Evolutionary conservation across 2,329 filamentous ascomycete genomes (phyloP).

Genomic region (Xylaria sp.): DNA sequence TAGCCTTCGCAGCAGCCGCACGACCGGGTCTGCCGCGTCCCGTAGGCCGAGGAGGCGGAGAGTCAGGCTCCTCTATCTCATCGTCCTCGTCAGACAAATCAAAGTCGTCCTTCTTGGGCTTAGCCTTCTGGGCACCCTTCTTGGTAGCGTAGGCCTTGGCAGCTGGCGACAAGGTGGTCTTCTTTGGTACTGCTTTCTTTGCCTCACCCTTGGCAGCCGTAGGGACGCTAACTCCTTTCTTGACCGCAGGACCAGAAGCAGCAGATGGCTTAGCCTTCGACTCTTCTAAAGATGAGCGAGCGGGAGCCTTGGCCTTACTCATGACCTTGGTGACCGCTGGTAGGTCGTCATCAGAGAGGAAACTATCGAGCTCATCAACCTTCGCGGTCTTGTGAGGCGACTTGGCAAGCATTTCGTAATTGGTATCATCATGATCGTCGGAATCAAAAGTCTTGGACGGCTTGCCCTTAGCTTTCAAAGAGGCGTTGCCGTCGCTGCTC

Average conservation of each 20-base stretch:
- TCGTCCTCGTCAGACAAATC: slow-evolving; percentile 5
- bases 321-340: background rate
- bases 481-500: slow-evolving; percentile 5
- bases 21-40: slow-evolving; percentile 3
- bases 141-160: slow-evolving; percentile 8
- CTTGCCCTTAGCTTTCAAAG: background rate
- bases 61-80: slow-evolving; percentile 3
- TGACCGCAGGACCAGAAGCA: background rate
- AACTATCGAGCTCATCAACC: slow-evolving; percentile 1
- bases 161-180: slow-evolving; percentile 4
- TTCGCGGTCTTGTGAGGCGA: slow-evolving; percentile 9
- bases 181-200: background rate
- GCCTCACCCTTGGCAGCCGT: background rate
- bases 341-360: slow-evolving; percentile 4
- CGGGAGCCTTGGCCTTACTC: background rate
- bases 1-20: slow-evolving; percentile 9
- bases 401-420: slow-evolving; percentile 14
- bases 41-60: background rate
- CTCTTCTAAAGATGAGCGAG: background rate
- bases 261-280: background rate
- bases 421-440: background rate
- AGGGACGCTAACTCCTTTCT: background rate
- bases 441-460: slow-evolving; percentile 1
- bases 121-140: slow-evolving; percentile 2
- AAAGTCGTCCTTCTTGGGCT: slow-evolving; percentile 1